Conservation (phyloP, 768 basidiomycete genomes). For the Lepiota subincarnata region DNA sequence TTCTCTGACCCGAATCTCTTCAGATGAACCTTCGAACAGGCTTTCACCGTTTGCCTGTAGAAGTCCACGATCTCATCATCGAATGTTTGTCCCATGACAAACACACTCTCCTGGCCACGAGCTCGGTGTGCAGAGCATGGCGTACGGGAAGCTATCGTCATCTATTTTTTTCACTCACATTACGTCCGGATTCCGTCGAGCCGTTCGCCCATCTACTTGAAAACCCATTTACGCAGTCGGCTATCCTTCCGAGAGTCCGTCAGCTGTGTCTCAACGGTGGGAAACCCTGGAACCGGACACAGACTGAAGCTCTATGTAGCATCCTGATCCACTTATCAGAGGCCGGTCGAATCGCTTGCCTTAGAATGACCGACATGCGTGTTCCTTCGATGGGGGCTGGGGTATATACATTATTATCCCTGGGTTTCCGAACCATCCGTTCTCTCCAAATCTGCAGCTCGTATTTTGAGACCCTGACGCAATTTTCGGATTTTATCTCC, state of each 20-base stretch:
- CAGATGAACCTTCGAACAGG: not conserved
- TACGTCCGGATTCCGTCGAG: conserved; percentile 15
- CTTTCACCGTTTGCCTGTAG: conserved; percentile 14
- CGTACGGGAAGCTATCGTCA: conserved; percentile 18
- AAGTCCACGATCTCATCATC: conserved; percentile 22
- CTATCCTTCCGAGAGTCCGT: conserved; percentile 1
- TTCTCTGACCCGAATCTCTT: not conserved
- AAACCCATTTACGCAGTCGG: not conserved
- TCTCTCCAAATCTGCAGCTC: conserved; percentile 1
- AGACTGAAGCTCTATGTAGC: not conserved
- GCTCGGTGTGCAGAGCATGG: conserved; percentile 22
- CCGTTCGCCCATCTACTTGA: conserved; percentile 15
- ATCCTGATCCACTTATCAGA: not conserved
- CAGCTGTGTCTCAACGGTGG: not conserved
- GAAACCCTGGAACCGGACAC: not conserved
- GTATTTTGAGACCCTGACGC: not conserved
- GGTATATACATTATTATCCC: not conserved
- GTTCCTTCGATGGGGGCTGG: not conserved
- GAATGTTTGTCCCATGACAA: conserved; percentile 16
- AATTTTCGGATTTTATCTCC: not conserved
- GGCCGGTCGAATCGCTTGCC: not conserved
- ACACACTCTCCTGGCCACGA: conserved; percentile 13
- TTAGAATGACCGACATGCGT: not conserved
- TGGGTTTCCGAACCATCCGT: not conserved
- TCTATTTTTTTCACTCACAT: conserved; percentile 16